Evolutionary conservation across 768 basidiomycete genomes (phyloP).

Genomic region (Leccinum boreale): DNA sequence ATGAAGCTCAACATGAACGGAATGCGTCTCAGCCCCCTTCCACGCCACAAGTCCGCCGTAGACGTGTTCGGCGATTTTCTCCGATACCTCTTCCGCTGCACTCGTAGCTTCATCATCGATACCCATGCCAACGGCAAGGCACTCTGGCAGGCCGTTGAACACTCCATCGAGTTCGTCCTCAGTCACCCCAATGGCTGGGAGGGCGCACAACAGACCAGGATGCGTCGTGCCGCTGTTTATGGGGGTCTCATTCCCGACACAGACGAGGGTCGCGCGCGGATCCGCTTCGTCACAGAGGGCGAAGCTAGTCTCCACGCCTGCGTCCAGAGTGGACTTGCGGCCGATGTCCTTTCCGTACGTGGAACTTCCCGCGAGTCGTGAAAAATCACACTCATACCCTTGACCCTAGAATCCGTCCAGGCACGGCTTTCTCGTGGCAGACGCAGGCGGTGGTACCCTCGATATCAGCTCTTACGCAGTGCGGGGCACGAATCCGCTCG

Average conservation of each 20-base stretch:
- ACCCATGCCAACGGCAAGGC: slow-evolving; percentile 76
- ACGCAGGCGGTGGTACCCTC: slow-evolving; percentile 79
- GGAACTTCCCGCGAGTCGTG: not conserved
- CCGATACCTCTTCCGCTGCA: slow-evolving; percentile 69
- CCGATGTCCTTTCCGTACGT: slow-evolving; percentile 70
- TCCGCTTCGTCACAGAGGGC: slow-evolving; percentile 80
- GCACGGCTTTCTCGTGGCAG: slow-evolving; percentile 75
- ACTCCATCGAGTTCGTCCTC: slow-evolving; percentile 68
- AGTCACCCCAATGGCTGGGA: slow-evolving; percentile 87
- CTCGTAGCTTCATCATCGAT: slow-evolving; percentile 70
- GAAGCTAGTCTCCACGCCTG: slow-evolving; percentile 83
- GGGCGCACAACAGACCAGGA: slow-evolving; percentile 68
- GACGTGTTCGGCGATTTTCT: slow-evolving; percentile 81
- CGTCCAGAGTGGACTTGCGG: slow-evolving; percentile 72
- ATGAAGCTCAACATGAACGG: slow-evolving; percentile 86
- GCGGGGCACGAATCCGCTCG: slow-evolving; percentile 61
- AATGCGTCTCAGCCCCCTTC: slow-evolving; percentile 69
- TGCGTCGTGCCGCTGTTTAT: slow-evolving; percentile 70
- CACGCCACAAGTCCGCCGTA: slow-evolving; percentile 62
- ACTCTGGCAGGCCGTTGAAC: slow-evolving; percentile 69
- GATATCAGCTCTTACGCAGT: slow-evolving; percentile 82
- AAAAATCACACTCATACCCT: slow-evolving; percentile 2
- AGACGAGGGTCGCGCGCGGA: slow-evolving; percentile 66
- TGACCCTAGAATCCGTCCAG: slow-evolving; percentile 59
- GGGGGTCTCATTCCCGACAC: slow-evolving; percentile 75